These are phyloP conservation scores for Fusarium subglutinans DNA, from an alignment of 2,329 filamentous ascomycete species.

Conservation along the genomic window DNA sequence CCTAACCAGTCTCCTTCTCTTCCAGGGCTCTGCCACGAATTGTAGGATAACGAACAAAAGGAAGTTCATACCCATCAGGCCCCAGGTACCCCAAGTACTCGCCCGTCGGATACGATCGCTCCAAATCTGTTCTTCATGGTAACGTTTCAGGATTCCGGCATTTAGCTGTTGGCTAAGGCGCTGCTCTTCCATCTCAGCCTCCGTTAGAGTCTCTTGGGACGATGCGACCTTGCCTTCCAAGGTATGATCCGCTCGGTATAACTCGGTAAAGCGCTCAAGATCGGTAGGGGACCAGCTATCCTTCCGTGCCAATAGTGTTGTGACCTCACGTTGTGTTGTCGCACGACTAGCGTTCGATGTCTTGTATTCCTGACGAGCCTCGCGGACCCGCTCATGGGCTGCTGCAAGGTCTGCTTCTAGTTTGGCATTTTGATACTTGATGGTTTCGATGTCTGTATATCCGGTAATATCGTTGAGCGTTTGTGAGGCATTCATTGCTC, in stretches of 20 bases:
- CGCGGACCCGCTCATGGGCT: constrained; percentile 73
- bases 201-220: constrained; percentile 75
- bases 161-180: constrained; percentile 79
- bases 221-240: constrained; percentile 85
- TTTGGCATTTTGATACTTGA: constrained; percentile 79
- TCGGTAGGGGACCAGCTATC: constrained; percentile 89
- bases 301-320: constrained; percentile 91
- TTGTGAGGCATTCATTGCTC: constrained; percentile 84
- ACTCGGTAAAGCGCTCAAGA: constrained; percentile 90
- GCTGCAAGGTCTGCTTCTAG: constrained; percentile 68
- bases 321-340: constrained; percentile 94
- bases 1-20: constrained; percentile 79
- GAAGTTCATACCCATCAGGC: constrained; percentile 96
- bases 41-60: constrained; percentile 86
- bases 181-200: constrained; percentile 83
- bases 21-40: constrained; percentile 93
- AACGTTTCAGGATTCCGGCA: constrained; percentile 85
- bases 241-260: constrained; percentile 92
- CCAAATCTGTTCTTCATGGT: constrained; percentile 99
- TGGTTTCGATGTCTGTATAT: constrained; percentile 87
- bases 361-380: constrained; percentile 80
- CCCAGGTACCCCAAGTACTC: constrained; percentile 98
- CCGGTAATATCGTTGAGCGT: constrained; percentile 94
- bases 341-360: constrained; percentile 84
- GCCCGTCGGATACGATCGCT: constrained; percentile 96